phyloP scores from a whole-genome alignment of 1,284 basidiomycete genomes.

The Meripilus lineatus region DNA sequence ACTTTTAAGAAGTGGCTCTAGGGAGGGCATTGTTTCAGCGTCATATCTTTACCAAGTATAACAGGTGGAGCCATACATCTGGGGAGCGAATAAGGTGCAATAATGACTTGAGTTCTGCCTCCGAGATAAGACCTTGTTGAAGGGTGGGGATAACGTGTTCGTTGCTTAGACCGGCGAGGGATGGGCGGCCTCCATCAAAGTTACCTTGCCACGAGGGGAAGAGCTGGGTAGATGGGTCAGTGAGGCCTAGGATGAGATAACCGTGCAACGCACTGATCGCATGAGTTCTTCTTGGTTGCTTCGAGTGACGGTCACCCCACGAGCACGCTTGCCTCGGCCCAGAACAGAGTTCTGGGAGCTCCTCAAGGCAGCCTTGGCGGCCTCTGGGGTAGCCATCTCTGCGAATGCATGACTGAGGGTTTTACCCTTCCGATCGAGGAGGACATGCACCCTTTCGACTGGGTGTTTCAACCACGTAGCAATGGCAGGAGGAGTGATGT shows the following conservation, averaged over 20 bases:
- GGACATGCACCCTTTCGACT: slow-evolving; percentile 63
- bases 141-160: slow-evolving; percentile 51
- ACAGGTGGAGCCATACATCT: slow-evolving; percentile 48
- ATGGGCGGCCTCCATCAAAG: slow-evolving; percentile 66
- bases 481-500: slow-evolving; percentile 74
- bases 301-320: slow-evolving; percentile 76
- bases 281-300: slow-evolving; percentile 75
- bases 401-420: slow-evolving; percentile 78
- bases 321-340: slow-evolving; percentile 66
- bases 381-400: slow-evolving; percentile 55
- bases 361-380: slow-evolving; percentile 61
- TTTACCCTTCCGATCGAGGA: slow-evolving; percentile 74
- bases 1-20: slow-evolving; percentile 82
- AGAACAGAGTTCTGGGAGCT: slow-evolving; percentile 63
- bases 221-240: slow-evolving; percentile 34
- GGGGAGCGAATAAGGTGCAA: slow-evolving; percentile 67
- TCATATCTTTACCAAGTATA: slow-evolving; percentile 3
- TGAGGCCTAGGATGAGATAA: not conserved
- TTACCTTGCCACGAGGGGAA: slow-evolving; percentile 75
- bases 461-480: slow-evolving; percentile 63
- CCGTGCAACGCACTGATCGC: slow-evolving; percentile 50
- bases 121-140: slow-evolving; percentile 58
- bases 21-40: slow-evolving; percentile 2
- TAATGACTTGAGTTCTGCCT: slow-evolving; percentile 58
- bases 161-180: slow-evolving; percentile 53